Evolutionary conservation across 306 rosid genomes (phyloP).

Genomic region (Casuarina cunninghamiana): DNA sequence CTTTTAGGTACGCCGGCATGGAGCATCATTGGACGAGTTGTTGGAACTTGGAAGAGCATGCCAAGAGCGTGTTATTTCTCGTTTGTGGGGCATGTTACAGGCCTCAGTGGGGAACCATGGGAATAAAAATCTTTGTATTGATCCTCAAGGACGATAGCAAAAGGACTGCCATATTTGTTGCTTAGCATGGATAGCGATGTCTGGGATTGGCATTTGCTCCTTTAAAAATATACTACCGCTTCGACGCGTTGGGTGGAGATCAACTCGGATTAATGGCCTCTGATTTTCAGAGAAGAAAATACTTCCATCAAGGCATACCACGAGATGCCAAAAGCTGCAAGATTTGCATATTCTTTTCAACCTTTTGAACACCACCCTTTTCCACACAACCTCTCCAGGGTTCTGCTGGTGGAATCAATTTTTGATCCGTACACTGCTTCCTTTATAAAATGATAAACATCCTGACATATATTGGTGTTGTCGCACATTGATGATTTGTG

Average conservation of each 20-base stretch:
- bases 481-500: too few relatives aligned
- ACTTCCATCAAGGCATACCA: too few relatives aligned
- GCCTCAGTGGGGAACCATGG: slow-evolving; percentile 58
- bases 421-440: background rate
- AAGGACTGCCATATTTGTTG: slow-evolving; percentile 17
- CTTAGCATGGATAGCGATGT: slow-evolving; percentile 17
- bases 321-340: too few relatives aligned
- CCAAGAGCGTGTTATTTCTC: background rate
- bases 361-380: background rate
- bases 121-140: slow-evolving; percentile 56
- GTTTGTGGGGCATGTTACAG: slow-evolving; percentile 48
- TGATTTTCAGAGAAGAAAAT: too few relatives aligned
- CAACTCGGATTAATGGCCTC: too few relatives aligned
- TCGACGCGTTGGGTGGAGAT: too few relatives aligned
- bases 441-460: too few relatives aligned
- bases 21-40: background rate
- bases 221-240: too few relatives aligned
- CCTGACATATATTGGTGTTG: too few relatives aligned
- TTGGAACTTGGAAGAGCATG: slow-evolving; percentile 10
- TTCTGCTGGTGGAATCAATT: background rate
- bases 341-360: too few relatives aligned
- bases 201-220: background rate
- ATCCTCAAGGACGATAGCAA: slow-evolving; percentile 24
- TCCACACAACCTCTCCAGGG: background rate
- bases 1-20: background rate